Evolutionary conservation across 177 flowering plant genomes (phyloP).

Genomic region (Vitis hybrid): DNA sequence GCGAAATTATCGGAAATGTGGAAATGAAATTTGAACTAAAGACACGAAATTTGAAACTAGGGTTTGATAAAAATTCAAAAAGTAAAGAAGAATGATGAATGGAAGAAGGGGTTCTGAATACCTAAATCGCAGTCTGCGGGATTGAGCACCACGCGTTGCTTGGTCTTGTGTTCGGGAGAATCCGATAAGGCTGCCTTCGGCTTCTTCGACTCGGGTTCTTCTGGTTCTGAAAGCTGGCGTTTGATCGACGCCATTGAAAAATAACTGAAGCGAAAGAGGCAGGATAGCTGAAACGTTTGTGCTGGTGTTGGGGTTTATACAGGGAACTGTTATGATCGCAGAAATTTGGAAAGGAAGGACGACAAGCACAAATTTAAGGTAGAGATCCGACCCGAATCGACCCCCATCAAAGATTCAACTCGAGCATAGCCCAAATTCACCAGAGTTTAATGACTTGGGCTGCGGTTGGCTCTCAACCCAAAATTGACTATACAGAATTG

Average conservation of each 20-base stretch:
- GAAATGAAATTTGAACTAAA: too few relatives aligned
- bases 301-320: too few relatives aligned
- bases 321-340: too few relatives aligned
- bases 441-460: too few relatives aligned
- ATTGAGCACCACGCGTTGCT: constrained; percentile 34
- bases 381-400: too few relatives aligned
- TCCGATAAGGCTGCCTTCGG: constrained; percentile 4
- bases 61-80: neutral
- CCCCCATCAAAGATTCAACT: too few relatives aligned
- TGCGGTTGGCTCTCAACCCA: too few relatives aligned
- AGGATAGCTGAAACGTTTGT: neutral
- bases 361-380: too few relatives aligned
- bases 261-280: neutral
- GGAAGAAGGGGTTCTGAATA: neutral
- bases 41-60: neutral
- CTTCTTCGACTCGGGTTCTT: constrained; percentile 17
- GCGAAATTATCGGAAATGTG: too few relatives aligned
- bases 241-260: constrained; percentile 31
- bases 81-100: neutral
- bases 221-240: constrained; percentile 16
- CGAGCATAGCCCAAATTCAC: too few relatives aligned
- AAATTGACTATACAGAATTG: too few relatives aligned
- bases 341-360: too few relatives aligned
- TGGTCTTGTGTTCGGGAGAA: neutral
- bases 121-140: constrained; percentile 50